Conservation (phyloP, 805 yeast genomes). For the Pichia deserticola region DNA sequence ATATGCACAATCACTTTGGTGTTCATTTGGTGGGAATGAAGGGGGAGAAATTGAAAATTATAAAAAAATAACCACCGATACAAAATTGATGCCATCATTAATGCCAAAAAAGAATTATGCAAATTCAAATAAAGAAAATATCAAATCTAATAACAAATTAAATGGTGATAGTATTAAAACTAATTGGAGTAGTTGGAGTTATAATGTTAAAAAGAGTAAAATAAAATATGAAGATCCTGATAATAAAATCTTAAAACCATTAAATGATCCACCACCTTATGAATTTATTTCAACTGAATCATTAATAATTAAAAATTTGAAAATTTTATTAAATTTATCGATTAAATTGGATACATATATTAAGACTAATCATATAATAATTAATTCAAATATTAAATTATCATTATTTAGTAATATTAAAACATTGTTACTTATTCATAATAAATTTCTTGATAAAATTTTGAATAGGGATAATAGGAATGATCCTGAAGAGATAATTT, state of each 20-base stretch:
- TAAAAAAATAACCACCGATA: constrained; percentile 10
- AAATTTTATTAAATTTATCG: constrained; percentile 4
- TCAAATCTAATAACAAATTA: not conserved
- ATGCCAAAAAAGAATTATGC: not conserved
- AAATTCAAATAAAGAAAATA: not conserved
- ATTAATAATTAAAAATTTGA: constrained; percentile 5
- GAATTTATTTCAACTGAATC: constrained; percentile 6
- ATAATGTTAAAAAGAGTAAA: not conserved
- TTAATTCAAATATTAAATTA: constrained; percentile 13
- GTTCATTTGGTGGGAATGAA: constrained; percentile 27
- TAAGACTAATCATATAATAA: constrained; percentile 9
- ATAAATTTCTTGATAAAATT: constrained; percentile 9
- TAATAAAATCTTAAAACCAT: not conserved
- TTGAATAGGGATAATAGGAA: constrained; percentile 1
- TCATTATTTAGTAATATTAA: constrained; percentile 20
- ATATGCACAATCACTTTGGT: constrained; percentile 38
- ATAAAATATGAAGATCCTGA: not conserved
- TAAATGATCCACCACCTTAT: constrained; percentile 5
- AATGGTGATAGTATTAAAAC: not conserved
- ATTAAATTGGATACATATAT: constrained; percentile 2
- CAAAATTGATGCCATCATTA: constrained; percentile 2
- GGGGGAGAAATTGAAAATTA: constrained; percentile 24
- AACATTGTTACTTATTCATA: constrained; percentile 11
- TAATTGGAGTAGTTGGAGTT: not conserved
- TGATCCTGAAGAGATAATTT: constrained; percentile 11